Evolutionary conservation across 1,284 basidiomycete genomes (phyloP).

Genomic region (Athelia sp.): DNA sequence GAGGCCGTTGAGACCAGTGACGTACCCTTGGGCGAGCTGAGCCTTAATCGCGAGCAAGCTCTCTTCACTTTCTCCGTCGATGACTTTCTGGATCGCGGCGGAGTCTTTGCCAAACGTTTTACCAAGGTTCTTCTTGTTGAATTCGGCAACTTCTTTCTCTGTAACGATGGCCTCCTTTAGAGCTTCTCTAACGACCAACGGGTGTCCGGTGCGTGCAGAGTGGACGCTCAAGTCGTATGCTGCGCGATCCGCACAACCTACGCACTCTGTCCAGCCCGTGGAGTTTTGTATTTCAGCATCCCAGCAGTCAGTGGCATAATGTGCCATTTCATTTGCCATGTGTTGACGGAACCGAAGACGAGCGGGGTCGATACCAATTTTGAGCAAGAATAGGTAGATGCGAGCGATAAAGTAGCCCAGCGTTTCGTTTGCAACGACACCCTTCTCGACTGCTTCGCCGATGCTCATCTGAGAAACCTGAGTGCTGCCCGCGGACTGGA

Average conservation of each 20-base stretch:
- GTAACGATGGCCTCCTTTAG: constrained; percentile 66
- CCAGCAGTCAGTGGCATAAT: constrained; percentile 99
- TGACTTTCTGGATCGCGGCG: constrained; percentile 63
- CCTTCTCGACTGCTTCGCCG: constrained; percentile 85
- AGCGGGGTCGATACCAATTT: constrained; percentile 88
- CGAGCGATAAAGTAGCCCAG: constrained; percentile 96
- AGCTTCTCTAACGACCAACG: constrained; percentile 66
- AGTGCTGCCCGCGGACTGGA: constrained; percentile 77
- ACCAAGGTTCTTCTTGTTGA: constrained; percentile 88
- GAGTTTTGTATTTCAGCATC: constrained; percentile 97
- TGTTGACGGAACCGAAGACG: constrained; percentile 94
- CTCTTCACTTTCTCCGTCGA: constrained; percentile 69
- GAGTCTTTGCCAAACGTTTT: constrained; percentile 90
- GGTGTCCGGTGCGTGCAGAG: constrained; percentile 42
- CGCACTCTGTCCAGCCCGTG: constrained; percentile 98
- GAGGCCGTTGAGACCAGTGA: constrained; percentile 7
- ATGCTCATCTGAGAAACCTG: constrained; percentile 67
- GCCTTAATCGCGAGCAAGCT: constrained; percentile 67
- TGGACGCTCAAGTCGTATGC: constrained; percentile 86
- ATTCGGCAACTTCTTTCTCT: constrained; percentile 71
- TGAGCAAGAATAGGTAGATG: constrained; percentile 86
- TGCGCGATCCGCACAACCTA: constrained; percentile 97
- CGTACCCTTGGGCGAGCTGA: constrained; percentile 75
- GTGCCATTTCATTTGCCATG: constrained; percentile 98
- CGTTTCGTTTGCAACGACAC: constrained; percentile 94